Evolutionary conservation across 139 green algal genomes (phyloP).

Genomic region (Haematococcus lacustris): DNA sequence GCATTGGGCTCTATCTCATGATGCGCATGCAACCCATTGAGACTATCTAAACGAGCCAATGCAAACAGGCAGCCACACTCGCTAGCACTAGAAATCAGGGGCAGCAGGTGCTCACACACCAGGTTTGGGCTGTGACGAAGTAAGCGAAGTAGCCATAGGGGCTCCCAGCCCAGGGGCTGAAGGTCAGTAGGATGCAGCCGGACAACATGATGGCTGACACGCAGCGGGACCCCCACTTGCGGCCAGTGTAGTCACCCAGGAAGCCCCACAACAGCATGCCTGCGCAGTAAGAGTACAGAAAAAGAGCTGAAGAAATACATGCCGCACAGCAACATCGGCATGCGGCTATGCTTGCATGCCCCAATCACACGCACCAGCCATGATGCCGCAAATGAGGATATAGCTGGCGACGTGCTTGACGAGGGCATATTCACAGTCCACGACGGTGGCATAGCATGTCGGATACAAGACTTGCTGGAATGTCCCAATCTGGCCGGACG

Average conservation of each 20-base stretch:
- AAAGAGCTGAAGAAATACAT: too few species aligned
- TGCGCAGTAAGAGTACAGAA: too few species aligned
- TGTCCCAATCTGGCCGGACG: conserved; percentile 4
- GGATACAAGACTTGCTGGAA: conserved; percentile 16
- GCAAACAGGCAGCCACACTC: too few species aligned
- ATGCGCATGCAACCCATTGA: too few species aligned
- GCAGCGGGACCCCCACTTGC: conserved; percentile 54
- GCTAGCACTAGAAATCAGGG: too few species aligned
- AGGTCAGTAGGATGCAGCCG: conserved; percentile 53
- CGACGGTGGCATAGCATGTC: neutral
- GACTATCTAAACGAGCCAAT: neutral
- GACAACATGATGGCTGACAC: conserved; percentile 58
- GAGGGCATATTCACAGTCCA: conserved; percentile 6
- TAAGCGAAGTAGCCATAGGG: conserved; percentile 30
- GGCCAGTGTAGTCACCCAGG: conserved; percentile 50
- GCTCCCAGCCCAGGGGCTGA: conserved; percentile 17
- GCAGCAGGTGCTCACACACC: conserved; percentile 8
- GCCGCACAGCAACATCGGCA: too few species aligned
- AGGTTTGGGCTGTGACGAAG: conserved; percentile 44
- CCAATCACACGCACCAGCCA: too few species aligned
- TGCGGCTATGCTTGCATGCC: too few species aligned
- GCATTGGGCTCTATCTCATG: neutral
- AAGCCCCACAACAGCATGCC: conserved; percentile 41
- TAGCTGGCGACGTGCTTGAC: conserved; percentile 13
- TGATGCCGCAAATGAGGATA: conserved; percentile 13